These are phyloP conservation scores for Myriosclerotinia duriaeana DNA, from an alignment of 2,329 filamentous ascomycete genomes.

Conservation along the genomic window DNA sequence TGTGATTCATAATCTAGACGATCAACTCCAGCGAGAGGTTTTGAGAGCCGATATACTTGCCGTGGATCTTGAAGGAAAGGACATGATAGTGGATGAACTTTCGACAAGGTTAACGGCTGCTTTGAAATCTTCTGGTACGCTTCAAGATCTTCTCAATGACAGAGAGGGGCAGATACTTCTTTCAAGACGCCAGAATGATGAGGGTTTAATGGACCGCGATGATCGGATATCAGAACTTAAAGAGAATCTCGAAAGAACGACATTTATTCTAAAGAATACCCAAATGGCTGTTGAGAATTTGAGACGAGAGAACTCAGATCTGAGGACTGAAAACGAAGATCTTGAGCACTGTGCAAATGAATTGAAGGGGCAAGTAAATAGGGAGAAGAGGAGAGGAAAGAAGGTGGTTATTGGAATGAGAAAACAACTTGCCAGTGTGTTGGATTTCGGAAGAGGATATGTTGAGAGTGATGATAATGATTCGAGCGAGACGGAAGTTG, in stretches of 20 bases:
- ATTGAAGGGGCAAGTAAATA: constrained; percentile 45
- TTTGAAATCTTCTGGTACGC: constrained; percentile 43
- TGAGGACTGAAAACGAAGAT: constrained; percentile 32
- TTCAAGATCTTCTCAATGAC: constrained; percentile 41
- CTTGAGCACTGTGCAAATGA: constrained; percentile 32
- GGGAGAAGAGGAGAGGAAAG: constrained; percentile 50
- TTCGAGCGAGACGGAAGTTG: constrained; percentile 17
- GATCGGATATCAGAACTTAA: constrained; percentile 51
- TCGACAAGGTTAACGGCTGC: constrained; percentile 48
- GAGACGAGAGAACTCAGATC: constrained; percentile 9
- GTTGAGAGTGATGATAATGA: constrained; percentile 35
- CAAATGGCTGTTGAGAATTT: constrained; percentile 16
- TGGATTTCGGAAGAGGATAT: constrained; percentile 50
- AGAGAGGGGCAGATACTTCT: constrained; percentile 24
- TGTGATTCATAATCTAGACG: constrained; percentile 31
- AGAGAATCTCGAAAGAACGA: constrained; percentile 50
- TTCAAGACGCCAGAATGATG: constrained; percentile 42
- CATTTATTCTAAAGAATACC: constrained; percentile 42
- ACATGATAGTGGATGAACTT: constrained; percentile 45
- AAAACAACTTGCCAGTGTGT: constrained; percentile 51
- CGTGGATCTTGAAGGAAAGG: constrained; percentile 42
- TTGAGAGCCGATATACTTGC: constrained; percentile 38
- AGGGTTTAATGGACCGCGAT: constrained; percentile 52
- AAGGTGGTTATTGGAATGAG: constrained; percentile 52
- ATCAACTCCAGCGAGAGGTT: constrained; percentile 42